A percentile compares a stretch with the other conserved stretches of the same genome.
These are phyloP conservation scores for Trichoderma polysporum DNA, from an alignment of 2,329 filamentous ascomycete species.

Conservation along the genomic window DNA sequence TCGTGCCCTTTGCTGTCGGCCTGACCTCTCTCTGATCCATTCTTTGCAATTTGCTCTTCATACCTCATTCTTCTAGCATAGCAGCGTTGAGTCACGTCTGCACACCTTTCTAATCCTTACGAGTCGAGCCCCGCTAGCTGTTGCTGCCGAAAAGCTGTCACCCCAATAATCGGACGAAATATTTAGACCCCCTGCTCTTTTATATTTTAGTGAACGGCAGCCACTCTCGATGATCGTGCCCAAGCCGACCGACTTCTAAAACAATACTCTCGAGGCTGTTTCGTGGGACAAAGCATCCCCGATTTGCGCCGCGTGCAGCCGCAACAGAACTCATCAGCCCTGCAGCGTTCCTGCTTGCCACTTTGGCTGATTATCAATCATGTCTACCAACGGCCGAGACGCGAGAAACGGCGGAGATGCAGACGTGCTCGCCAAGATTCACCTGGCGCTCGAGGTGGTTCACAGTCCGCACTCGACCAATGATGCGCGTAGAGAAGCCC, in stretches of 20 bases:
- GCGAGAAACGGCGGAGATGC: conserved; percentile 40
- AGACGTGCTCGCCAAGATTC: conserved; percentile 64
- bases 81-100: conserved; percentile 7
- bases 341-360: conserved; percentile 6
- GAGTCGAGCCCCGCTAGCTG: conserved; percentile 10
- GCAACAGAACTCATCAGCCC: conserved; percentile 13
- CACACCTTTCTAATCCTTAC: neutral
- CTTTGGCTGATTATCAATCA: conserved; percentile 24
- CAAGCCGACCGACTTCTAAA: neutral
- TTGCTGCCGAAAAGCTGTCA: conserved; percentile 12
- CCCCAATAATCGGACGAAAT: conserved; percentile 8
- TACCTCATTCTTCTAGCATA: neutral
- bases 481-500: conserved; percentile 76
- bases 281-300: conserved; percentile 16
- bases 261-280: conserved; percentile 8
- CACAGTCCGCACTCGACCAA: conserved; percentile 82
- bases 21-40: neutral
- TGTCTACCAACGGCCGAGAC: conserved; percentile 41
- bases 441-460: conserved; percentile 82
- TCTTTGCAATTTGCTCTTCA: neutral
- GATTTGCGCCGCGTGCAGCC: conserved; percentile 19
- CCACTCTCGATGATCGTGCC: conserved; percentile 19
- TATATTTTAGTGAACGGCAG: conserved; percentile 11
- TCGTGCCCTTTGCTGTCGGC: neutral
- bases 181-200: conserved; percentile 14